Evolutionary conservation across 257 asterid species (phyloP).

Genomic region (Solanum ossicruentum): DNA sequence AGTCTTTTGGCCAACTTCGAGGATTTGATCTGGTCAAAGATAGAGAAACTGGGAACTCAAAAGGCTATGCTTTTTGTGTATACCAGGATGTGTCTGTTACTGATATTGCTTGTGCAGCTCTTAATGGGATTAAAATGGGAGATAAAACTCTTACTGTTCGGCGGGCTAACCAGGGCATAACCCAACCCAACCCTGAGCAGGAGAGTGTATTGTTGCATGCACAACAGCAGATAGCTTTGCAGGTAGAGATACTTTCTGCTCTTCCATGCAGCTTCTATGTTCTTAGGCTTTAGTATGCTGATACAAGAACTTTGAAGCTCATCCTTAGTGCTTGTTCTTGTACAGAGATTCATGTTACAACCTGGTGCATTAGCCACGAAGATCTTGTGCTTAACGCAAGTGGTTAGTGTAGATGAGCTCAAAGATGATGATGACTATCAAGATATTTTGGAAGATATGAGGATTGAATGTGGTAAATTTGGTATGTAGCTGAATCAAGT

Average conservation of each 20-base stretch:
- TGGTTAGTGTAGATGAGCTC: conserved; percentile 61
- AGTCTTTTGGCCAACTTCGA: conserved; percentile 90
- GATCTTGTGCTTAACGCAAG: conserved; percentile 75
- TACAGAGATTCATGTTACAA: conserved; percentile 65
- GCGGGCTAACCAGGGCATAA: conserved; percentile 85
- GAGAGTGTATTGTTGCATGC: conserved; percentile 82
- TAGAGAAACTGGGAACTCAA: conserved; percentile 94
- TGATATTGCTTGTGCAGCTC: conserved; percentile 96
- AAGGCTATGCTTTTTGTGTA: conserved; percentile 97
- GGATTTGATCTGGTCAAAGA: conserved; percentile 95
- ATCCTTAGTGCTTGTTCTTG: neutral
- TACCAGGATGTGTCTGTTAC: conserved; percentile 87
- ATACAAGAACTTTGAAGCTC: neutral
- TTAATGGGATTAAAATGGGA: conserved; percentile 95
- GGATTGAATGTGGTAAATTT: conserved; percentile 66
- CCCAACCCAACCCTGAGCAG: conserved; percentile 88
- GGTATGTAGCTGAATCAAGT: conserved; percentile 7
- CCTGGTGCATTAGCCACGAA: conserved; percentile 56
- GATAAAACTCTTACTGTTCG: conserved; percentile 92
- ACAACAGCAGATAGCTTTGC: conserved; percentile 89
- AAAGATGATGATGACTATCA: conserved; percentile 66
- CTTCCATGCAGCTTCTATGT: neutral
- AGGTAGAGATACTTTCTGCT: conserved; percentile 29
- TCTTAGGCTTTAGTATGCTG: neutral
- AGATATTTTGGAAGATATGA: conserved; percentile 85